Conservation (phyloP, 331 rosid species). For the Saraca asoca region DNA sequence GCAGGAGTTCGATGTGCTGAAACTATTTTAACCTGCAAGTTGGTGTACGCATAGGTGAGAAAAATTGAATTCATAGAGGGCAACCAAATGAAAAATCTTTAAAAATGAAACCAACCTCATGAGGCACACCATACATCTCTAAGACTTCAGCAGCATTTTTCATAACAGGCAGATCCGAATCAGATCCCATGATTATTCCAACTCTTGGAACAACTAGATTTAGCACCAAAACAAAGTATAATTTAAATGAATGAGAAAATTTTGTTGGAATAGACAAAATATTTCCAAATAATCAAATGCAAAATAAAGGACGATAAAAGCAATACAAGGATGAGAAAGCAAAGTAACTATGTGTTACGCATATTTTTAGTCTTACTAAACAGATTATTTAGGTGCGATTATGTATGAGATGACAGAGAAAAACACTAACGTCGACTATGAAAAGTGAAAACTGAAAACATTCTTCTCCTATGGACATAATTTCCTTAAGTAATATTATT, state of each 20-base stretch:
- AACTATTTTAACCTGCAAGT: conserved; percentile 73
- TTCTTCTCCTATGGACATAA: too few relatives aligned
- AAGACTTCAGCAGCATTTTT: conserved; percentile 82
- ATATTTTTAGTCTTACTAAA: not conserved
- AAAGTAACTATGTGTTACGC: not conserved
- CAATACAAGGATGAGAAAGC: conserved; percentile 8
- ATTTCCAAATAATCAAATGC: not conserved
- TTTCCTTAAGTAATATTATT: too few relatives aligned
- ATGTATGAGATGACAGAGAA: too few relatives aligned
- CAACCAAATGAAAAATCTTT: not conserved
- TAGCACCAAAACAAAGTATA: conserved; percentile 29
- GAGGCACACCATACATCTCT: conserved; percentile 66
- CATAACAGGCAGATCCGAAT: conserved; percentile 92
- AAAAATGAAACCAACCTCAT: conserved; percentile 63
- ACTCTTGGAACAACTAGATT: conserved; percentile 62
- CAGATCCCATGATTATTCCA: conserved; percentile 96
- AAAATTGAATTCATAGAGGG: not conserved
- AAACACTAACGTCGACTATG: too few relatives aligned
- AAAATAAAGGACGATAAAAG: conserved; percentile 20
- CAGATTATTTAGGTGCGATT: too few relatives aligned
- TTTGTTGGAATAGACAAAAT: not conserved
- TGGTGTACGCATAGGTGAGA: not conserved
- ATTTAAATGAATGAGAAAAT: not conserved
- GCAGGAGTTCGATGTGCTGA: conserved; percentile 93
- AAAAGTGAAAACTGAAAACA: too few relatives aligned